Base-by-base conservation (phyloP, 2,329 filamentous ascomycete species). In the Lecanicillium sp. region DNA sequence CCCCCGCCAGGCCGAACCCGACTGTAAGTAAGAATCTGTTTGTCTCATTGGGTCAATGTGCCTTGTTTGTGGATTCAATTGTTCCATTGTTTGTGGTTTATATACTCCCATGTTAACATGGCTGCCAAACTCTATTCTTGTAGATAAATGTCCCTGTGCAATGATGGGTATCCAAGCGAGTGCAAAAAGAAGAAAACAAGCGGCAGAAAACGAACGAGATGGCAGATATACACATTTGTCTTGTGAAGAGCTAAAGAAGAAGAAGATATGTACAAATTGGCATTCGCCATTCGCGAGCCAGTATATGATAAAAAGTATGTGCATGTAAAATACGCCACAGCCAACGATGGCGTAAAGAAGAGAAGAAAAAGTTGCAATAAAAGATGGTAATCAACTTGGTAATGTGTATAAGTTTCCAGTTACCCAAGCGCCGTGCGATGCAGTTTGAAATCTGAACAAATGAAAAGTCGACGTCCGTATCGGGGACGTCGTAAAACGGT, bases 141-240 rank as follows among this genome's bases (percentile, higher is more conserved):
- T 33, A 15, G 20, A 23, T 17, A n/a, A n/a, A 44, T 59, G 54
- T 49, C 30, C 56, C 55, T 56, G 56, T 61, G 56, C 58, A 52
- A 54, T 59, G 53, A 56, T 58, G 62, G 60, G 61, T 64, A 66
- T 66, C 58, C 60, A 60, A 59, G 55, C 53, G 55, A 60, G 52
- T 54, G 55, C 54, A 52, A 50, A 51, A 55, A 56, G 51, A 51
- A 47, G 37, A 44, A 54, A 47, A 27, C 44, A 46, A 44, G 45
- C 54, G 53, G 53, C 38, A 50, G 35, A 52, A 54, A 33, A 7
- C 19, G 27, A 48, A 44, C 44, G 19, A 47, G 6, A 19, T 14
- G 37, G n/a, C 10, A 29, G 8, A 49, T 43, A 36, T 43, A 32
- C 30, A 38, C 11, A 38, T 38, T 44, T 32, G 27, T 24, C 14